These are phyloP conservation scores for Earliella scabrosa DNA, from an alignment of 1,284 basidiomycete genomes.

Conservation along the genomic window DNA sequence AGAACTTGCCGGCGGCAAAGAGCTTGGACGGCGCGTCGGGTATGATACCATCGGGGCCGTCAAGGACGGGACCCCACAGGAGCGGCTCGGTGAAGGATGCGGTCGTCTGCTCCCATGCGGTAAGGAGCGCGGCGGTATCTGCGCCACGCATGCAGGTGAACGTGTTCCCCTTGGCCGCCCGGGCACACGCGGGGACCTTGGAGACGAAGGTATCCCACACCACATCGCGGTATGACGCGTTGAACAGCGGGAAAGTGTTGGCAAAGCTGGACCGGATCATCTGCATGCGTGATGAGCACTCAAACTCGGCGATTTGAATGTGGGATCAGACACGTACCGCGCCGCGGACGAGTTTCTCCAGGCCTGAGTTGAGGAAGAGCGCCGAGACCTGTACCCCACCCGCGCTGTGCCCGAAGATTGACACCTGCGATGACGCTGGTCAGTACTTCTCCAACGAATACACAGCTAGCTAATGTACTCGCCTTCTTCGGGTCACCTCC, in stretches of 20 bases:
- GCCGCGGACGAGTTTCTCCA: conserved; percentile 45
- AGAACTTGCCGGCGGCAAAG: conserved; percentile 15
- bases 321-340: conserved; percentile 39
- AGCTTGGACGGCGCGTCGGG: conserved; percentile 22
- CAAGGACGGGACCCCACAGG: conserved; percentile 17
- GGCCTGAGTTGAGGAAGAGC: conserved; percentile 45
- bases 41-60: conserved; percentile 14
- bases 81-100: conserved; percentile 7
- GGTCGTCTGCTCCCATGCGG: conserved; percentile 2
- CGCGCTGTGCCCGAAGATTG: conserved; percentile 58
- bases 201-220: conserved; percentile 17
- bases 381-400: conserved; percentile 50
- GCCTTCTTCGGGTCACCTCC: conserved; percentile 53
- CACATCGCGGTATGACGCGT: conserved; percentile 4
- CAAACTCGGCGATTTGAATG: conserved; percentile 28
- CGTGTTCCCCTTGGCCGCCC: background rate
- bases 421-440: conserved; percentile 48
- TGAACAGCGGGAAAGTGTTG: conserved; percentile 8
- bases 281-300: conserved; percentile 40
- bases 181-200: conserved; percentile 9
- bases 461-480: conserved; percentile 40
- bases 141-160: conserved; percentile 7
- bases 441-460: conserved; percentile 19
- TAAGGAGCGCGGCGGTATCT: background rate
- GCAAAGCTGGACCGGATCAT: conserved; percentile 20